Percentiles rank a stretch among this genome's conserved stretches.
Conservation (phyloP, 2,329 filamentous ascomycete species). For the Talaromyces pinophilus region DNA sequence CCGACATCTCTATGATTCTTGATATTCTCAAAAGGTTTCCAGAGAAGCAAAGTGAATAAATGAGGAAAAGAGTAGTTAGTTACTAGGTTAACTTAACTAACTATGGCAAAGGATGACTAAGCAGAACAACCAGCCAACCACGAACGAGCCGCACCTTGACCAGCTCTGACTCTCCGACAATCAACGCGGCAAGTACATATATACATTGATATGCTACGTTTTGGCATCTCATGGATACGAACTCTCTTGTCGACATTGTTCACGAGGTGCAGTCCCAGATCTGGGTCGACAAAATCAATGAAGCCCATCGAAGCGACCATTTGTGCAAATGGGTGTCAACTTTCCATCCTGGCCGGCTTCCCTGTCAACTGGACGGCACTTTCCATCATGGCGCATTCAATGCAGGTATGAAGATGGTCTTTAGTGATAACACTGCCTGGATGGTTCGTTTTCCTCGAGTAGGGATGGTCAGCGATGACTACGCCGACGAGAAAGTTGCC, state of each 20-base stretch:
- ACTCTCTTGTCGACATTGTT: not conserved
- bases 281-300: slow-evolving; percentile 18
- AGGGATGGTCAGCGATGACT: slow-evolving; percentile 32
- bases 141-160: too few relatives aligned
- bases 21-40: too few relatives aligned
- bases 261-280: slow-evolving; percentile 1
- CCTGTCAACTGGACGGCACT: slow-evolving; percentile 35
- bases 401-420: slow-evolving; percentile 37
- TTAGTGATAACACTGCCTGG: slow-evolving; percentile 32
- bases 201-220: too few relatives aligned
- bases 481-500: slow-evolving; percentile 26
- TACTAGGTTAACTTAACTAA: too few relatives aligned
- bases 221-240: not conserved
- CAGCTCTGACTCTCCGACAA: too few relatives aligned
- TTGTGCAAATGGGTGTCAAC: slow-evolving; percentile 35
- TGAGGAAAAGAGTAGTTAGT: too few relatives aligned
- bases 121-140: too few relatives aligned
- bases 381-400: slow-evolving; percentile 39
- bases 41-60: too few relatives aligned
- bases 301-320: not conserved
- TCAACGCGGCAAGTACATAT: too few relatives aligned
- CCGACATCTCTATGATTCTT: too few relatives aligned
- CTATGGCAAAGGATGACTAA: too few relatives aligned
- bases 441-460: slow-evolving; percentile 36
- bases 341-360: slow-evolving; percentile 37